phyloP scores from a whole-genome alignment of 768 basidiomycete species.

The Chalciporus pseudorubinellus region DNA sequence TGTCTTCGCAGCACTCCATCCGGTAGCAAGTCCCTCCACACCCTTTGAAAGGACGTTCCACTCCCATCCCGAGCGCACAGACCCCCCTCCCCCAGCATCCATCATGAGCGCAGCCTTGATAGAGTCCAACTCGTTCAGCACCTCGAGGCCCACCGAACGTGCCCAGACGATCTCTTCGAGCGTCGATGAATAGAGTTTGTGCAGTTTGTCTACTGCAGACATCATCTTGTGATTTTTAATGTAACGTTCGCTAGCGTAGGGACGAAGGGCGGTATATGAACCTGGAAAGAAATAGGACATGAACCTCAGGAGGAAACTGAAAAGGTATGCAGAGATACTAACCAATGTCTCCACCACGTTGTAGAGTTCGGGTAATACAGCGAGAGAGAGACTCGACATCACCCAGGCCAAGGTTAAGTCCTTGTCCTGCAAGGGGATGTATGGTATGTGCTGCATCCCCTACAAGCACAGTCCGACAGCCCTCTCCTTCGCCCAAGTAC shows the following conservation, averaged over 20 bases:
- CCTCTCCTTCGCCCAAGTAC: conserved; percentile 73
- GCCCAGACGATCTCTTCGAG: conserved; percentile 77
- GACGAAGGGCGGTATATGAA: conserved; percentile 67
- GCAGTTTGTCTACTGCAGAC: conserved; percentile 83
- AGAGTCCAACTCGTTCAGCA: conserved; percentile 83
- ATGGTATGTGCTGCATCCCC: conserved; percentile 96
- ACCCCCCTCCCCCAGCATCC: conserved; percentile 54
- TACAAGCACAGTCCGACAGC: conserved; percentile 77
- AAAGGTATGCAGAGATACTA: conserved; percentile 18
- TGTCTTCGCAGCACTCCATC: conserved; percentile 32
- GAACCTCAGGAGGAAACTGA: not conserved
- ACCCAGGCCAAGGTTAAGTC: conserved; percentile 88
- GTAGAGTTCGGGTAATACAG: conserved; percentile 57
- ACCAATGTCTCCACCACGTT: conserved; percentile 83
- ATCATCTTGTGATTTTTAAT: conserved; percentile 83
- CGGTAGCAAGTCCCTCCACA: conserved; percentile 42
- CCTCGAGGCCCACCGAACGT: conserved; percentile 83
- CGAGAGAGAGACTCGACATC: conserved; percentile 75
- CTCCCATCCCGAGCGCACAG: conserved; percentile 31
- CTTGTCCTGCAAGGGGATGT: conserved; percentile 95
- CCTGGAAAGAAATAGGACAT: conserved; percentile 41
- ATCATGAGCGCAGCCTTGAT: conserved; percentile 86
- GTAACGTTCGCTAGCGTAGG: conserved; percentile 82
- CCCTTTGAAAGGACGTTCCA: conserved; percentile 39
- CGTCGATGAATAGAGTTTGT: conserved; percentile 77